Evolutionary conservation across 495 filamentous ascomycete genomes (phyloP).

Genomic region (Xanthoparmelia taractica): DNA sequence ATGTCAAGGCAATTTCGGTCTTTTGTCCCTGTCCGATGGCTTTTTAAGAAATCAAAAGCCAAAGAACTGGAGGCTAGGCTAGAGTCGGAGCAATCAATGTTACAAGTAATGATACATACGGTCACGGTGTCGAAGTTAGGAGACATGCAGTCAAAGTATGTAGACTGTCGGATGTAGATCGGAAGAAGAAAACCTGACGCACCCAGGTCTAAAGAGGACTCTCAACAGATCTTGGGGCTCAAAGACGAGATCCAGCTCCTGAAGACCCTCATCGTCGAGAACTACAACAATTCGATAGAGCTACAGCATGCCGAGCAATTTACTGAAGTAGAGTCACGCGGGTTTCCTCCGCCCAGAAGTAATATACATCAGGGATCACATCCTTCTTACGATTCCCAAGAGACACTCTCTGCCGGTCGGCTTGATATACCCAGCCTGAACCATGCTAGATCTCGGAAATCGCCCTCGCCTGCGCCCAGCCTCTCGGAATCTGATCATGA

Average conservation of each 20-base stretch:
- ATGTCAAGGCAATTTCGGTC: neutral
- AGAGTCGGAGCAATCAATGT: constrained; percentile 8
- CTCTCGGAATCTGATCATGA: neutral
- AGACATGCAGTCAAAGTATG: constrained; percentile 3
- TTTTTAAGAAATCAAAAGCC: constrained; percentile 10
- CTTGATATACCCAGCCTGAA: neutral
- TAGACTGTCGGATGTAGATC: neutral
- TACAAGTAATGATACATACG: constrained; percentile 6
- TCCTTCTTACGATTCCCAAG: neutral
- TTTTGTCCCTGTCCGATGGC: neutral
- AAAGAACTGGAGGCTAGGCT: constrained; percentile 3
- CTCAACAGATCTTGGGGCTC: neutral
- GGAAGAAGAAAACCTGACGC: neutral
- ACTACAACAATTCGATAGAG: neutral
- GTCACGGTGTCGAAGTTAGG: constrained; percentile 7
- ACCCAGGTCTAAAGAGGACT: constrained; percentile 3
- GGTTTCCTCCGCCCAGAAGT: neutral
- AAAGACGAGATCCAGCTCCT: constrained; percentile 5
- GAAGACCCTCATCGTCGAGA: constrained; percentile 11
- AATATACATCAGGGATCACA: neutral
- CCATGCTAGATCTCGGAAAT: neutral
- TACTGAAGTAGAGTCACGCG: neutral
- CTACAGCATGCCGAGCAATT: neutral
- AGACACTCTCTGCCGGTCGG: neutral
- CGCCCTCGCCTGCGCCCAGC: neutral